These are phyloP conservation scores for Trametes cingulata DNA, from an alignment of 768 basidiomycete species.

Conservation along the genomic window DNA sequence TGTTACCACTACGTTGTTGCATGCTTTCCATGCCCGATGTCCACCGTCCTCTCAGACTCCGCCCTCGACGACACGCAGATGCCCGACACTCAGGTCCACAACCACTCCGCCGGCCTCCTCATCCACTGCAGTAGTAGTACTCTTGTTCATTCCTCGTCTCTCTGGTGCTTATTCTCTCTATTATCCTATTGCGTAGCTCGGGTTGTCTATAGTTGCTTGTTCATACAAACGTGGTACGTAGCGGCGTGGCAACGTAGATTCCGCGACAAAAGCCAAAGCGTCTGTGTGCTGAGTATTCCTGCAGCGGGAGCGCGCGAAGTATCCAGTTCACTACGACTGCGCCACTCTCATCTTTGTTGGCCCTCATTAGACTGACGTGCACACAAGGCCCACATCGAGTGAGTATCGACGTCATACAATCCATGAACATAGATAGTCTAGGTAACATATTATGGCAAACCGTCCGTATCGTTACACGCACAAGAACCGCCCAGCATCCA, in stretches of 20 bases:
- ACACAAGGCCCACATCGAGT: background rate
- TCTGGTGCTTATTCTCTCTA: background rate
- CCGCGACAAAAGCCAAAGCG: background rate
- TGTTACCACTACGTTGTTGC: slow-evolving; percentile 9
- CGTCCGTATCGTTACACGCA: slow-evolving; percentile 8
- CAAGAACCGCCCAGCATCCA: background rate
- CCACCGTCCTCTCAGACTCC: background rate
- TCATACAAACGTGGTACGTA: background rate
- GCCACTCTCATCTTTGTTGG: too few relatives aligned
- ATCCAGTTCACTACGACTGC: too few relatives aligned
- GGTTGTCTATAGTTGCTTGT: slow-evolving; percentile 11
- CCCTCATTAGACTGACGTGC: too few relatives aligned
- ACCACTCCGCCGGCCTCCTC: background rate
- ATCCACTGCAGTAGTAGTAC: background rate
- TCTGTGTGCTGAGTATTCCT: too few relatives aligned
- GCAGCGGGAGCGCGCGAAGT: too few relatives aligned
- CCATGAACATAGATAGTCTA: slow-evolving; percentile 11
- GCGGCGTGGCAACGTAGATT: slow-evolving; percentile 4
- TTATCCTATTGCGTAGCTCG: slow-evolving; percentile 11
- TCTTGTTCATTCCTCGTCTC: background rate
- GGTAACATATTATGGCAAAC: slow-evolving; percentile 5
- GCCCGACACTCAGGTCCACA: too few relatives aligned
- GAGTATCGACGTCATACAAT: slow-evolving; percentile 7
- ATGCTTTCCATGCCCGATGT: slow-evolving; percentile 10
- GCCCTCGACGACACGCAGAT: background rate